Conservation (phyloP, 1,284 basidiomycete genomes). For the Moesziomyces aphidis region DNA sequence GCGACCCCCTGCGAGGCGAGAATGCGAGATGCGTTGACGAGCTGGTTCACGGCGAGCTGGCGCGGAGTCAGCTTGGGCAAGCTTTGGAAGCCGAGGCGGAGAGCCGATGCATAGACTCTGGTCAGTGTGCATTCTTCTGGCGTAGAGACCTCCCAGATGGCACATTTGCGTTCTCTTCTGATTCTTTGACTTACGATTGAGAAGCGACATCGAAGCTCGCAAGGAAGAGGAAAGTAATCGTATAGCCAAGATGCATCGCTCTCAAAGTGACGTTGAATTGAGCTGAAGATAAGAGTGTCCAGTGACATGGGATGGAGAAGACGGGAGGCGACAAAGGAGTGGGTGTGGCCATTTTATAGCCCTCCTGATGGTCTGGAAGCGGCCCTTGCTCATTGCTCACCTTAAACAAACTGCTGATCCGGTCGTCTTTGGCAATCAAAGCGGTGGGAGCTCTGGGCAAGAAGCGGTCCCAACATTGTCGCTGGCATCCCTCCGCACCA, state of each 20-base stretch:
- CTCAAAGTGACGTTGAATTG: not conserved
- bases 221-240: not conserved
- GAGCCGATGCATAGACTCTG: not conserved
- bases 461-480: too few relatives aligned
- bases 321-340: too few relatives aligned
- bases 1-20: conserved; percentile 37
- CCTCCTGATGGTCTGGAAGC: too few relatives aligned
- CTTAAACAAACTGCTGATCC: too few relatives aligned
- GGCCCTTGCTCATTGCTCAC: too few relatives aligned
- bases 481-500: not conserved
- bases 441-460: too few relatives aligned
- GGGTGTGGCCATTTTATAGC: too few relatives aligned
- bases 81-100: not conserved
- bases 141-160: not conserved
- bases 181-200: conserved; percentile 6
- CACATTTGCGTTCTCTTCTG: not conserved
- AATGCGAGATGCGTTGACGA: conserved; percentile 51
- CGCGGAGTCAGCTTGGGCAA: conserved; percentile 36
- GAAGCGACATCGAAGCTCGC: conserved; percentile 1
- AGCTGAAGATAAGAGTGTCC: too few relatives aligned
- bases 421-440: too few relatives aligned
- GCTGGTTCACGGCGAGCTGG: conserved; percentile 40
- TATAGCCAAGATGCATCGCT: not conserved
- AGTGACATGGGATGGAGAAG: too few relatives aligned
- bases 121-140: too few relatives aligned